Base-by-base conservation (phyloP, 108 stramenopile genomes). In the Fistulifera pelliculosa region DNA sequence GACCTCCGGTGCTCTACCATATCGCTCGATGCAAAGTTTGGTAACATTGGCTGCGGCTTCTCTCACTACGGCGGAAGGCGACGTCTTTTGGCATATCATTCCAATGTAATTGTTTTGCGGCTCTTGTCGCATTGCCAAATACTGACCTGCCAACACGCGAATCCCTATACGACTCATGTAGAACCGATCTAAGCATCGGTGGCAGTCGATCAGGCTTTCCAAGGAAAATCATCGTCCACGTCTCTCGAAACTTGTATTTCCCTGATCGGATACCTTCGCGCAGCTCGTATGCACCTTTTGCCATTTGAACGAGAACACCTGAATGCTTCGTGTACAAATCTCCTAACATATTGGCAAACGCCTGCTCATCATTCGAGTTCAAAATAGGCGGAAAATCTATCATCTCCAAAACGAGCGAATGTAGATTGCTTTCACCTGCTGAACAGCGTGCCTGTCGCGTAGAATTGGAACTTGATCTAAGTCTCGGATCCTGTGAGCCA, bases 401-500 rank as follows among this genome's bases (percentile, higher is more conserved):
- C 45, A 98, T 65, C 52, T 98, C 95, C 40, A 83, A 43, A 94
- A 90, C 14, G 89, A 91, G 22, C 70, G 68, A 21, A 82, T 77
- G 75, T 98, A 98, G 67, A 96, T 69, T 5, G 87, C 79, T 17
- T 82, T 79, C 16, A 98, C 97, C 49, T 70, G 66, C 50, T 74
- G 69, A 5, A 94, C 78, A 40, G 57, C 68, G 4, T 26, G 18
- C 86, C 83, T 89, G 2, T 93, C 89, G 27, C 60, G 66, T 58
- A 94, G 58, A 38, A 76, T 40, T 26, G 79, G 87, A 1, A 98
- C 83, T 40, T 80, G 71, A 39, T 93, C 83, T 38, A 98, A 60
- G 75, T 96, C 94, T 18, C 77, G 64, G 47, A 96, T 90, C 39
- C 98, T 87, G 70, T 95, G 94, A 7, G 98, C 98, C 21, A 98